phyloP scores from a whole-genome alignment of 352 stramenopile genomes.

The Globisporangium polare region DNA sequence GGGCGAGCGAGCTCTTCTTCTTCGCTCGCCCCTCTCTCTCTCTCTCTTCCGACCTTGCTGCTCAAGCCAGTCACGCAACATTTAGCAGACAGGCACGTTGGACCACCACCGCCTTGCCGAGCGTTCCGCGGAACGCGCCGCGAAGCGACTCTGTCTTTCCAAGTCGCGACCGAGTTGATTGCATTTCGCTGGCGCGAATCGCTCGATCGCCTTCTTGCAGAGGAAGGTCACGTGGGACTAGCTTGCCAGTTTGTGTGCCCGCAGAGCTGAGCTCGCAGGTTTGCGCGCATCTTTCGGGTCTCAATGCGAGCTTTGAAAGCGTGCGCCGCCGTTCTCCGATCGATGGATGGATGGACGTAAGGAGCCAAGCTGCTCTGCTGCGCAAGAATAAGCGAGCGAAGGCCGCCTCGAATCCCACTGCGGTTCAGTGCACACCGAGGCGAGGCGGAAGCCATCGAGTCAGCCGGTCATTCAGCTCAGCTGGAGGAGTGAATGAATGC shows the following conservation, averaged over 20 bases:
- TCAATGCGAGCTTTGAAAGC: not conserved
- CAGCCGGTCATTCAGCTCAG: not conserved
- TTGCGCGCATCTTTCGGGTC: not conserved
- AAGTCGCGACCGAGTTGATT: not conserved
- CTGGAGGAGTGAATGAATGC: not conserved
- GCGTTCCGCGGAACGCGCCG: not conserved
- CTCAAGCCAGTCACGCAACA: not conserved
- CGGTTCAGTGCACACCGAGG: slow-evolving; percentile 1
- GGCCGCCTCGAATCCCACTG: not conserved
- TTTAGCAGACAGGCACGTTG: not conserved
- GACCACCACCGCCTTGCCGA: not conserved
- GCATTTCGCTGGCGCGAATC: not conserved
- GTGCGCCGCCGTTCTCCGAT: not conserved
- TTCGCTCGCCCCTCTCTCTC: not conserved
- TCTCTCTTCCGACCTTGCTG: slow-evolving; percentile 5
- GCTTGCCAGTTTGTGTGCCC: not conserved
- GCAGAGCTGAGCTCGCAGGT: no score
- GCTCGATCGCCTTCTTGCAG: not conserved
- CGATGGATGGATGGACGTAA: not conserved
- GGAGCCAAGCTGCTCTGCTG: no score
- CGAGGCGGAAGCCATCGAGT: not conserved
- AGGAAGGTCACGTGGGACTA: not conserved
- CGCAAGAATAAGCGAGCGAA: not conserved
- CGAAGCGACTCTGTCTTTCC: not conserved
- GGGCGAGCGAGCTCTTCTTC: not conserved